phyloP scores from a whole-genome alignment of 1,284 basidiomycete species.

The Tranzscheliella williamsii region DNA sequence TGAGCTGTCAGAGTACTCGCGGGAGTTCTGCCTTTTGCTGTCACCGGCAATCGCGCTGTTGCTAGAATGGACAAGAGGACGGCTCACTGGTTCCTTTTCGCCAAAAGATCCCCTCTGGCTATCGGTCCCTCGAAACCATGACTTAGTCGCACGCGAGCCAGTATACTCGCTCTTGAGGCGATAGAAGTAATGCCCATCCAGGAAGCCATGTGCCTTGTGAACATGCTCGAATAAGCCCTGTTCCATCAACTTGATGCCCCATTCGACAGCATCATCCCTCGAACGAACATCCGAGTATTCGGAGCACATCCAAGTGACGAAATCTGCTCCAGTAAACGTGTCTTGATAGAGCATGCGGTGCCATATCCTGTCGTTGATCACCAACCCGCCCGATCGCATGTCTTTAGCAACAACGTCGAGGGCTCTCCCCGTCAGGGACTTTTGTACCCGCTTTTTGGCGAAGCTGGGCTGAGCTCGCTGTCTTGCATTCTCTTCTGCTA shows the following conservation, averaged over 20 bases:
- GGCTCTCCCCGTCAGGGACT: slow-evolving; percentile 17
- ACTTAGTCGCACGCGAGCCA: slow-evolving; percentile 10
- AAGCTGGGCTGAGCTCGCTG: slow-evolving; percentile 18
- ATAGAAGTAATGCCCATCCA: slow-evolving; percentile 60
- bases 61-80: slow-evolving; percentile 11
- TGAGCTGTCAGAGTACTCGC: neutral
- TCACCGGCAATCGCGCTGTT: neutral
- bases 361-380: slow-evolving; percentile 57
- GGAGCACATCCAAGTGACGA: slow-evolving; percentile 56
- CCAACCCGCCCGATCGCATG: slow-evolving; percentile 46
- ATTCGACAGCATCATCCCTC: slow-evolving; percentile 54
- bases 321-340: slow-evolving; percentile 55
- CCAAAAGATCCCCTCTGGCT: slow-evolving; percentile 25
- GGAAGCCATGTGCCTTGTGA: slow-evolving; percentile 49
- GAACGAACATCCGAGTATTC: slow-evolving; percentile 49
- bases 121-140: slow-evolving; percentile 32
- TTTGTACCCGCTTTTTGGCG: slow-evolving; percentile 28
- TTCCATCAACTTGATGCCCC: slow-evolving; percentile 45
- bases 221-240: slow-evolving; percentile 57
- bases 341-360: slow-evolving; percentile 54
- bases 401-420: slow-evolving; percentile 44
- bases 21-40: neutral
- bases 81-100: slow-evolving; percentile 12
- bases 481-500: slow-evolving; percentile 41
- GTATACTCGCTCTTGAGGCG: slow-evolving; percentile 36